Evolutionary conservation across 1,284 basidiomycete genomes (phyloP).

Genomic region (Trichosporon asahii): DNA sequence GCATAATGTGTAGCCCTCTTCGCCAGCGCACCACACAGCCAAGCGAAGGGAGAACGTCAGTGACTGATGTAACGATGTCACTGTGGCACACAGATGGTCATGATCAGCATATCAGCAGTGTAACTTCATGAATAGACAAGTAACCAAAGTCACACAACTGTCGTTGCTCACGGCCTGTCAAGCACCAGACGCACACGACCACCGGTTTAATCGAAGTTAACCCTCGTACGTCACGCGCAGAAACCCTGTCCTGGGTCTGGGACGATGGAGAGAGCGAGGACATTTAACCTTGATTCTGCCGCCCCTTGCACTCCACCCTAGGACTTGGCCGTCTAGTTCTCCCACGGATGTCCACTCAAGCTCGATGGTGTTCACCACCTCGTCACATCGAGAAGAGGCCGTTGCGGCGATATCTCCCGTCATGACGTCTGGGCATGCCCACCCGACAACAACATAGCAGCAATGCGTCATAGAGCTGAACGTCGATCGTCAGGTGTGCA

Average conservation of each 20-base stretch:
- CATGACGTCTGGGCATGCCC: not conserved
- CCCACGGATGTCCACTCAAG: not conserved
- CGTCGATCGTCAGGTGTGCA: not conserved
- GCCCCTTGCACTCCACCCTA: not conserved
- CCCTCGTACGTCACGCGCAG: not conserved
- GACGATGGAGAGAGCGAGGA: not conserved
- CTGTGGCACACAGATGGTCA: not conserved
- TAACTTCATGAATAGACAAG: not conserved
- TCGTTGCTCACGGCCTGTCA: not conserved
- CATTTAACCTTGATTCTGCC: not conserved
- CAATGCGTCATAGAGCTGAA: not conserved
- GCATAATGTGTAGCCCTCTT: not conserved
- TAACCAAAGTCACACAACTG: too few relatives aligned
- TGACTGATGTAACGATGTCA: not conserved
- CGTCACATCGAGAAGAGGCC: not conserved
- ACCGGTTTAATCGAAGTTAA: not conserved
- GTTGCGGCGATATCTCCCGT: not conserved
- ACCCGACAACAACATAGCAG: not conserved
- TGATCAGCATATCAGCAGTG: not conserved
- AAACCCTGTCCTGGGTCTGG: not conserved
- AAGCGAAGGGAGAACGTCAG: not conserved
- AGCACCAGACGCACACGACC: not conserved
- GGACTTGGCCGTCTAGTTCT: too few relatives aligned
- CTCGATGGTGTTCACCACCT: not conserved
- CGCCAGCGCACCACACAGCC: not conserved